These are phyloP conservation scores for Aschersonia sp. DNA, from an alignment of 2,329 filamentous ascomycete genomes.

Conservation along the genomic window DNA sequence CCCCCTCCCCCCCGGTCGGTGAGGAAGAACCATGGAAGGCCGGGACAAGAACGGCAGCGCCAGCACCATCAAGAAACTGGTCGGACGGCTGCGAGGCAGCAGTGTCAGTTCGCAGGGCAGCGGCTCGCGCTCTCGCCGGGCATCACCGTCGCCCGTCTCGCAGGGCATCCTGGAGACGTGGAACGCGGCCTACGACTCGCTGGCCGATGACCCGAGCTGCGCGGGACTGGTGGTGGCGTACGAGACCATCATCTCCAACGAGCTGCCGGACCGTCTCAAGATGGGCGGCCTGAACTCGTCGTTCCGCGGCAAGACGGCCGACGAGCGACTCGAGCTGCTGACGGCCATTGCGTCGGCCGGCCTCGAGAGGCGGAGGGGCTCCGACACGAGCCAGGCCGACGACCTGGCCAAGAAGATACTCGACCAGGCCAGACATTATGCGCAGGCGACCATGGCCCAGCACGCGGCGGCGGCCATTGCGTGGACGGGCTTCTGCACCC, in stretches of 20 bases:
- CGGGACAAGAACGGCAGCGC: neutral
- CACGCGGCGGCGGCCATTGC: constrained; percentile 17
- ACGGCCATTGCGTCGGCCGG: constrained; percentile 15
- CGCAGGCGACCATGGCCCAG: constrained; percentile 11
- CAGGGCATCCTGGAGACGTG: constrained; percentile 14
- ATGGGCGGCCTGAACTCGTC: constrained; percentile 12
- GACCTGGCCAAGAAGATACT: constrained; percentile 14
- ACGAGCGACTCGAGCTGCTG: constrained; percentile 15
- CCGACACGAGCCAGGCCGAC: constrained; percentile 13
- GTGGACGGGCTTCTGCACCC: constrained; percentile 20
- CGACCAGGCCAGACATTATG: constrained; percentile 11
- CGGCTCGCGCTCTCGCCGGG: neutral
- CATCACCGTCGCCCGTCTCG: neutral
- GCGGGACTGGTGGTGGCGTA: constrained; percentile 18
- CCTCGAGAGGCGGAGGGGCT: constrained; percentile 13
- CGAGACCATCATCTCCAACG: constrained; percentile 20
- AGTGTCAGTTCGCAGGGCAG: constrained; percentile 1
- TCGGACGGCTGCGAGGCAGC: constrained; percentile 5
- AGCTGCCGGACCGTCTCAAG: constrained; percentile 17
- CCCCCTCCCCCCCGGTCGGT: constrained; percentile 1
- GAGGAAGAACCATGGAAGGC: neutral
- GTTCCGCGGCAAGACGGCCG: constrained; percentile 9
- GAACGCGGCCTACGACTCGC: constrained; percentile 18
- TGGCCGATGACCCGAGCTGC: constrained; percentile 15
- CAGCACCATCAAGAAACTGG: constrained; percentile 3